Evolutionary conservation across 805 yeast genomes (phyloP).

Genomic region (Candida pini): DNA sequence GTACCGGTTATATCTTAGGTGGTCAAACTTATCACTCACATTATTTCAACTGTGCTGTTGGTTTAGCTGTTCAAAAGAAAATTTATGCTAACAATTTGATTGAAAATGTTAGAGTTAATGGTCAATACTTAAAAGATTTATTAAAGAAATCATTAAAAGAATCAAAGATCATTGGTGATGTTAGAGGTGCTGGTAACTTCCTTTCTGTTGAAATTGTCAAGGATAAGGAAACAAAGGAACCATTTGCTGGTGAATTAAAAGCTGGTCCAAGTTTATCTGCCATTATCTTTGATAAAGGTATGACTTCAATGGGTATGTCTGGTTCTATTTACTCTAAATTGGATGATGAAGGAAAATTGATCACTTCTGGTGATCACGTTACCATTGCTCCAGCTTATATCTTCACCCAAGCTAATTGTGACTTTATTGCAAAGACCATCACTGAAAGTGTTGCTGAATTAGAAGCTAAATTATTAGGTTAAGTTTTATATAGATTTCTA

Average conservation of each 20-base stretch:
- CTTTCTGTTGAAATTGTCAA: slow-evolving; percentile 54
- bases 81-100: slow-evolving; percentile 29
- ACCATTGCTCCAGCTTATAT: slow-evolving; percentile 44
- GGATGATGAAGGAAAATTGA: slow-evolving; percentile 25
- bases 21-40: slow-evolving; percentile 50
- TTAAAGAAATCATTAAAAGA: slow-evolving; percentile 32
- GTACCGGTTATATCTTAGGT: slow-evolving; percentile 36
- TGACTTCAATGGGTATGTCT: slow-evolving; percentile 40
- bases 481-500: too few relatives aligned
- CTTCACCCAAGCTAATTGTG: slow-evolving; percentile 37
- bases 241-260: slow-evolving; percentile 33
- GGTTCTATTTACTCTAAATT: slow-evolving; percentile 31
- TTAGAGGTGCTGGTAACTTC: slow-evolving; percentile 60
- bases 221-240: slow-evolving; percentile 45
- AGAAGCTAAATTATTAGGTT: slow-evolving; percentile 18
- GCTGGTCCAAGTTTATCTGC: slow-evolving; percentile 32
- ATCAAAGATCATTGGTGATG: slow-evolving; percentile 45
- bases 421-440: slow-evolving; percentile 35
- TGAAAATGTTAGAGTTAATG: slow-evolving; percentile 38
- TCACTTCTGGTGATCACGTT: slow-evolving; percentile 36
- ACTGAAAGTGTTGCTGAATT: slow-evolving; percentile 35
- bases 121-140: slow-evolving; percentile 35
- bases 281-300: slow-evolving; percentile 39
- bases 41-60: slow-evolving; percentile 41
- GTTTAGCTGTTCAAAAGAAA: slow-evolving; percentile 41